Evolutionary conservation across 345 rosid species (phyloP).

Genomic region (Kandelia obovata): DNA sequence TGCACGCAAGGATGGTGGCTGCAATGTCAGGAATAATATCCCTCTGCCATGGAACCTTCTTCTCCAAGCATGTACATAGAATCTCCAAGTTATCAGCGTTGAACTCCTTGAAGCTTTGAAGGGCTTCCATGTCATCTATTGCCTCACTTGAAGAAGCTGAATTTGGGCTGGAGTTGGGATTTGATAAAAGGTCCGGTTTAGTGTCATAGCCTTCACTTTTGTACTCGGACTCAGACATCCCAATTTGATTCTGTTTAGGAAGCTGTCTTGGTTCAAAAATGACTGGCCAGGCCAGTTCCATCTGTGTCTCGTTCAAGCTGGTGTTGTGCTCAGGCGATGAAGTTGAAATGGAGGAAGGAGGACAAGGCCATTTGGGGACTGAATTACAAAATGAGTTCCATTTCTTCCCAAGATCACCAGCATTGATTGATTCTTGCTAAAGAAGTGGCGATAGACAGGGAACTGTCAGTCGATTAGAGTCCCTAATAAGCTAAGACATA

Average conservation of each 20-base stretch:
- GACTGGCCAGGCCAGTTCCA: constrained; percentile 44
- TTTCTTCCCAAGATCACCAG: constrained; percentile 39
- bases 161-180: constrained; percentile 75
- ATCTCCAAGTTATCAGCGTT: constrained; percentile 46
- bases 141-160: constrained; percentile 81
- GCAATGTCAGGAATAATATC: constrained; percentile 52
- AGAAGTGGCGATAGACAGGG: neutral
- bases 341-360: constrained; percentile 39
- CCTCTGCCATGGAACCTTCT: constrained; percentile 69
- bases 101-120: constrained; percentile 42
- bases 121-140: constrained; percentile 32
- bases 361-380: constrained; percentile 31
- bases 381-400: constrained; percentile 35
- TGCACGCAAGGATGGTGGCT: constrained; percentile 55
- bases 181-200: constrained; percentile 52
- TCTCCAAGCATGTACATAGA: constrained; percentile 59
- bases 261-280: constrained; percentile 32
- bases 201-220: constrained; percentile 33
- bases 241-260: constrained; percentile 41
- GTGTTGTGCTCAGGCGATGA: constrained; percentile 34
- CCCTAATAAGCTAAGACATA: neutral
- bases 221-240: constrained; percentile 32
- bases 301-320: constrained; percentile 15
- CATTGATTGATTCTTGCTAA: constrained; percentile 27
- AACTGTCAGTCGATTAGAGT: neutral